These are phyloP conservation scores for Neospora caninum DNA, from an alignment of 169 alveolate genomes.

Conservation along the genomic window DNA sequence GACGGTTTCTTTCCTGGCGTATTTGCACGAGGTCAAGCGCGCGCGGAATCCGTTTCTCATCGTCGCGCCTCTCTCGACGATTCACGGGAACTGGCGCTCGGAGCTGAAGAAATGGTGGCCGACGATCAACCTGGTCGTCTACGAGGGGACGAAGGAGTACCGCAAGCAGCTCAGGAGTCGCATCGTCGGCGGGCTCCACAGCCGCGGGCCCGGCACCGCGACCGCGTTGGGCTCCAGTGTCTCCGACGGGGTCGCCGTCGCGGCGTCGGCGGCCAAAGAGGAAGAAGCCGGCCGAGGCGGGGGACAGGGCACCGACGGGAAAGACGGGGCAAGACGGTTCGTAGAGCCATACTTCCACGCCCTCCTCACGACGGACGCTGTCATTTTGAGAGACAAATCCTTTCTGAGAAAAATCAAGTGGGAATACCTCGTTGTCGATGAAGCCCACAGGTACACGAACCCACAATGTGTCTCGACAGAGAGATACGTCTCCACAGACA, in stretches of 20 bases:
- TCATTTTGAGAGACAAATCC: slow-evolving; percentile 75
- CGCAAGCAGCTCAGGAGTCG: slow-evolving; percentile 20
- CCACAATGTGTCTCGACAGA: neutral
- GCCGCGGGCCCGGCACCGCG: slow-evolving; percentile 23
- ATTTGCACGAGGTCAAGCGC: slow-evolving; percentile 89
- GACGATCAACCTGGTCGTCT: slow-evolving; percentile 86
- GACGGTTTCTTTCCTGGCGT: slow-evolving; percentile 91
- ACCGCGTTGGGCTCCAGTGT: neutral
- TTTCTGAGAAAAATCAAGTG: slow-evolving; percentile 88
- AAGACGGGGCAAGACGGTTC: slow-evolving; percentile 19
- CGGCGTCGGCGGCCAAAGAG: neutral
- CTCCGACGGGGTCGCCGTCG: slow-evolving; percentile 18
- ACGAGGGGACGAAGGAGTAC: slow-evolving; percentile 82
- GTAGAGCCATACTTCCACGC: slow-evolving; percentile 75
- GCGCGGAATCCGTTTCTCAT: slow-evolving; percentile 94
- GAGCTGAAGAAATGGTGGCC: slow-evolving; percentile 97
- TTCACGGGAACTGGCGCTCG: slow-evolving; percentile 93
- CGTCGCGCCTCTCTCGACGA: slow-evolving; percentile 95
- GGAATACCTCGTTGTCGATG: slow-evolving; percentile 95
- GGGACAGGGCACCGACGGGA: neutral
- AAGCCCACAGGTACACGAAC: slow-evolving; percentile 87
- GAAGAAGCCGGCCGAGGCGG: neutral
- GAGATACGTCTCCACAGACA: neutral
- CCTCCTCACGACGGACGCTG: slow-evolving; percentile 76
- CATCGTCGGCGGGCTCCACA: slow-evolving; percentile 18